These are phyloP conservation scores for Volutella citrinella DNA, from an alignment of 2,329 filamentous ascomycete genomes.

Conservation along the genomic window DNA sequence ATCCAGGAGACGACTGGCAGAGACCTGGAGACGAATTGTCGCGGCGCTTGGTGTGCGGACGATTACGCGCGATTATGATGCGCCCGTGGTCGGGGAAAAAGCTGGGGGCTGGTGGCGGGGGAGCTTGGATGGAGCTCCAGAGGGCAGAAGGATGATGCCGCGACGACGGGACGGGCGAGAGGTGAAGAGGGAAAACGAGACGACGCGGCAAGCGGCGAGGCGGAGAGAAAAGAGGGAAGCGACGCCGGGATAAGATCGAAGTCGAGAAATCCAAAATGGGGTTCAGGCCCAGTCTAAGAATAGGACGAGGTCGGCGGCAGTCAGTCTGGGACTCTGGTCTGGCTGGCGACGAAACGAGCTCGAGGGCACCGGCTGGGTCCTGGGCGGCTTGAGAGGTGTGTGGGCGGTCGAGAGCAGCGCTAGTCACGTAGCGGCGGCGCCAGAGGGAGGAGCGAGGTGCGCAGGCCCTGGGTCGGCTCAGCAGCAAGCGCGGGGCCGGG, in stretches of 20 bases:
- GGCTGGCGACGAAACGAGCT: background rate
- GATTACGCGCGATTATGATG: conserved; percentile 32
- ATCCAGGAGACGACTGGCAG: conserved; percentile 7
- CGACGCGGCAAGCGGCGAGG: background rate
- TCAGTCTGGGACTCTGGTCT: too few relatives aligned
- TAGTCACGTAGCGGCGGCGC: too few relatives aligned
- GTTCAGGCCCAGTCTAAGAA: background rate
- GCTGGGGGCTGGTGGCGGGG: conserved; percentile 22
- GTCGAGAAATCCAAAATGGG: too few relatives aligned
- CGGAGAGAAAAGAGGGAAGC: too few relatives aligned
- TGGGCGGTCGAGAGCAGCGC: too few relatives aligned
- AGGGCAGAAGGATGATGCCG: background rate
- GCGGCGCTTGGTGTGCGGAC: conserved; percentile 31
- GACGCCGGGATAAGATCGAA: too few relatives aligned
- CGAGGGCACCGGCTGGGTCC: background rate
- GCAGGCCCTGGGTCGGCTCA: too few relatives aligned
- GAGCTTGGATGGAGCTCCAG: conserved; percentile 5
- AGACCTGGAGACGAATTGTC: too few relatives aligned
- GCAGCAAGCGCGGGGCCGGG: too few relatives aligned
- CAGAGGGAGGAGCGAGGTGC: too few relatives aligned
- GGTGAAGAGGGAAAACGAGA: conserved; percentile 17
- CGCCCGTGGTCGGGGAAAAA: conserved; percentile 25
- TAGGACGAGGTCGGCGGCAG: background rate
- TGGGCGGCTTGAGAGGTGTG: too few relatives aligned
- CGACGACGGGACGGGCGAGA: conserved; percentile 6